Percentiles rank a stretch among this genome's conserved stretches.
Conservation (phyloP, 2,329 filamentous ascomycete genomes). For the Fusarium scirpi region DNA sequence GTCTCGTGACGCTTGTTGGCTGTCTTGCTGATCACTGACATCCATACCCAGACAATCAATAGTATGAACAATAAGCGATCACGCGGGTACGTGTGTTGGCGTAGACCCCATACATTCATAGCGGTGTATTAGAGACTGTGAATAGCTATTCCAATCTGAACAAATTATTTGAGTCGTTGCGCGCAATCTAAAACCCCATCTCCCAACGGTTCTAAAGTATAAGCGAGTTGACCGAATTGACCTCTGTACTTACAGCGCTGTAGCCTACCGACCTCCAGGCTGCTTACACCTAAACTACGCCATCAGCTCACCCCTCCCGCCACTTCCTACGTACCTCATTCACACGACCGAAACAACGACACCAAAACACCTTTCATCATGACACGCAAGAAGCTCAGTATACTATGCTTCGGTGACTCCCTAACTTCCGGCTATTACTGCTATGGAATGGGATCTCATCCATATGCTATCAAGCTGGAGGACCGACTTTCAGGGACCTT, state of each 20-base stretch:
- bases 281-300: conserved; percentile 26
- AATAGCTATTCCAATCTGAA: background rate
- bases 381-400: conserved; percentile 57
- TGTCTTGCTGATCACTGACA: background rate
- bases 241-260: background rate
- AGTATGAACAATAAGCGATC: background rate
- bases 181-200: background rate
- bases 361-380: conserved; percentile 29
- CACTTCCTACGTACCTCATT: conserved; percentile 5
- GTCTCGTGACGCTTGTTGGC: background rate
- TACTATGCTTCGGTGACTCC: conserved; percentile 75
- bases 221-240: background rate
- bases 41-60: background rate
- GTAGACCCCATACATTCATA: background rate
- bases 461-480: conserved; percentile 65
- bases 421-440: conserved; percentile 68
- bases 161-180: background rate
- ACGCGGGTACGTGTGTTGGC: background rate
- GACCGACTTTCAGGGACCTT: conserved; percentile 61
- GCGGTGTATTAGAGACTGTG: background rate
- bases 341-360: background rate
- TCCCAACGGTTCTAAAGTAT: background rate
- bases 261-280: conserved; percentile 14
- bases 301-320: conserved; percentile 17
- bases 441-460: conserved; percentile 59